Evolutionary conservation across 2,329 filamentous ascomycete genomes (phyloP).

Genomic region (Atkinsonella texensis): DNA sequence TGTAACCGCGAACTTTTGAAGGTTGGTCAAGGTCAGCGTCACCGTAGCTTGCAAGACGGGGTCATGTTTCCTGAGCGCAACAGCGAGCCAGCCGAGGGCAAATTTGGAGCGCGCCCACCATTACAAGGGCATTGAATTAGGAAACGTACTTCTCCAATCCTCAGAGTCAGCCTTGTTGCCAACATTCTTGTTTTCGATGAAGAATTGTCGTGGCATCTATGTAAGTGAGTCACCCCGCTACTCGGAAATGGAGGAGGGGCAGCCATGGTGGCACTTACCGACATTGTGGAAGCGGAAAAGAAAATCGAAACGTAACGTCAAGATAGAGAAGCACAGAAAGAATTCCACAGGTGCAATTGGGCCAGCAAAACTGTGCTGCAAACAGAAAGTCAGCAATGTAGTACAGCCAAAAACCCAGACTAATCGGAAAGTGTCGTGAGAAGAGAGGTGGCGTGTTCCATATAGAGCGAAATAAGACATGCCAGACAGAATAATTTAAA

Average conservation of each 20-base stretch:
- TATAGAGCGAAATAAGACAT: background rate
- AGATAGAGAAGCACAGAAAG: background rate
- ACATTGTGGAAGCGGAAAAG: conserved; percentile 3
- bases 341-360: background rate
- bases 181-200: conserved; percentile 67
- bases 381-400: background rate
- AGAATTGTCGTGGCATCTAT: conserved; percentile 36
- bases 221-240: conserved; percentile 17
- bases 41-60: background rate
- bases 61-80: background rate
- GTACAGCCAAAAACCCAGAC: background rate
- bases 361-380: background rate
- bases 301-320: background rate
- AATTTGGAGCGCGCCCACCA: background rate
- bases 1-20: conserved; percentile 66
- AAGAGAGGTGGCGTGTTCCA: background rate
- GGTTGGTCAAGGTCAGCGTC: background rate
- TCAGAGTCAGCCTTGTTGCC: conserved; percentile 63
- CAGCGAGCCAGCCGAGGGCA: background rate
- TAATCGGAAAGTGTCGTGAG: background rate
- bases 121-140: background rate
- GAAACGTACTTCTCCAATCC: conserved; percentile 65
- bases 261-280: conserved; percentile 4
- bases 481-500: too few relatives aligned
- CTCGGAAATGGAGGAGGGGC: background rate